Evolutionary conservation across 169 alveolate genomes (phyloP).

Genomic region (Theileria luwenshuni): DNA sequence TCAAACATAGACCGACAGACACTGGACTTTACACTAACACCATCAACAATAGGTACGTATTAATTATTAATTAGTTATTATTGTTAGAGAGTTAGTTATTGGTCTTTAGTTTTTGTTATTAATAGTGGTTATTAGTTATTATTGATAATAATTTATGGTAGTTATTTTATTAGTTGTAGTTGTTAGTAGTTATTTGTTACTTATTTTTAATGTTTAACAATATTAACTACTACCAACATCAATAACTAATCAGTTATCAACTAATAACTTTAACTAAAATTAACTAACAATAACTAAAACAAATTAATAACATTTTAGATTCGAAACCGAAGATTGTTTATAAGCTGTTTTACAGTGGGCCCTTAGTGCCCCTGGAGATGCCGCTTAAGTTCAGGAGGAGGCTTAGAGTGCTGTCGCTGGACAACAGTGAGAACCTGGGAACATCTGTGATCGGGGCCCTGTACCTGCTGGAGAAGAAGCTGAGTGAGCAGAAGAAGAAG

Average conservation of each 20-base stretch:
- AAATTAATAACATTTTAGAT: constrained; percentile 4
- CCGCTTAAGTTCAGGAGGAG: constrained; percentile 43
- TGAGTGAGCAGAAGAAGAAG: constrained; percentile 64
- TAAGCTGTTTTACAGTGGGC: constrained; percentile 54
- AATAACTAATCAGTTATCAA: too few relatives aligned
- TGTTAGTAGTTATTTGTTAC: too few relatives aligned
- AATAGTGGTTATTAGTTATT: too few relatives aligned
- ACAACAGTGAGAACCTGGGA: constrained; percentile 79
- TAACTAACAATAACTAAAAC: neutral
- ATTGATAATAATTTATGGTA: too few relatives aligned
- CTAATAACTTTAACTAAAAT: too few relatives aligned
- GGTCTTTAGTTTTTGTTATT: neutral
- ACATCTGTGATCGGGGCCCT: constrained; percentile 70
- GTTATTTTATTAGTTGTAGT: too few relatives aligned
- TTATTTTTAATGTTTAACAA: too few relatives aligned
- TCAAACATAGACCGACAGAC: constrained; percentile 24
- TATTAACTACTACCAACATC: too few relatives aligned
- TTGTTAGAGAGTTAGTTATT: neutral
- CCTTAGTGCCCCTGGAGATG: constrained; percentile 32
- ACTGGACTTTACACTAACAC: constrained; percentile 22
- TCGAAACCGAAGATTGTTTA: constrained; percentile 36
- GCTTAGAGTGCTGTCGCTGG: constrained; percentile 78
- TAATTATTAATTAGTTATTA: neutral
- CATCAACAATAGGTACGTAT: constrained; percentile 16
- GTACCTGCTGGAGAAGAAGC: constrained; percentile 69